Conservation (phyloP, 2,329 filamentous ascomycete genomes). For the Hypoxylon sp. region DNA sequence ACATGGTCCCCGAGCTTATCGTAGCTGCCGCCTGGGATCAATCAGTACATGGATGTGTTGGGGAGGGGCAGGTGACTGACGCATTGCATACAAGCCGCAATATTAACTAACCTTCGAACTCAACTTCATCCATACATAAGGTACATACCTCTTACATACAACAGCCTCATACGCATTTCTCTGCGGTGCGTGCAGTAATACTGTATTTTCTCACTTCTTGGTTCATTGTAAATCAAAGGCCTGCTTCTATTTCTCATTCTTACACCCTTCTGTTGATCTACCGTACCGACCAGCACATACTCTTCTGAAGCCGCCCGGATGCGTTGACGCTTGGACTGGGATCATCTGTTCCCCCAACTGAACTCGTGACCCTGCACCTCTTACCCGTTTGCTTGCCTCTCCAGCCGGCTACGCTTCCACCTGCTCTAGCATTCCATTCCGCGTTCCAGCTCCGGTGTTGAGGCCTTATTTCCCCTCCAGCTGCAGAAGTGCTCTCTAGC, state of each 20-base stretch:
- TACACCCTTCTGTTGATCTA: neutral
- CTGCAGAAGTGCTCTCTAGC: constrained; percentile 2
- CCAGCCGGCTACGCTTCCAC: neutral
- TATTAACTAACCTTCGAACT: constrained; percentile 4
- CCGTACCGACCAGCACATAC: neutral
- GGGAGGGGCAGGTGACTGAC: constrained; percentile 40
- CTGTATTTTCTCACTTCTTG: neutral
- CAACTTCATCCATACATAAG: constrained; percentile 20
- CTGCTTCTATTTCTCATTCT: neutral
- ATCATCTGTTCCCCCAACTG: constrained; percentile 11
- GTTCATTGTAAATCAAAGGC: neutral
- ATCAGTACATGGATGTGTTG: neutral
- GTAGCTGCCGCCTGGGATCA: constrained; percentile 22
- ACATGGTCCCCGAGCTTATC: constrained; percentile 33
- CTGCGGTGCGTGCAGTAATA: neutral
- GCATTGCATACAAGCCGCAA: constrained; percentile 19
- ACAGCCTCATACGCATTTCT: neutral
- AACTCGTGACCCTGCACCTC: constrained; percentile 16
- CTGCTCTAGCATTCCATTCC: neutral
- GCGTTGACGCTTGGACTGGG: constrained; percentile 23
- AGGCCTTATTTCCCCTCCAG: neutral
- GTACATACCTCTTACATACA: constrained; percentile 11
- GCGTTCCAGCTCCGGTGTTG: neutral
- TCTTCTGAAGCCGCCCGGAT: constrained; percentile 4
- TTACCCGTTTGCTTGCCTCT: neutral